Percentiles rank a stretch among this genome's conserved stretches.
phyloP scores from a whole-genome alignment of 148 eudicot species.

The Vaccinium vitisidaea region DNA sequence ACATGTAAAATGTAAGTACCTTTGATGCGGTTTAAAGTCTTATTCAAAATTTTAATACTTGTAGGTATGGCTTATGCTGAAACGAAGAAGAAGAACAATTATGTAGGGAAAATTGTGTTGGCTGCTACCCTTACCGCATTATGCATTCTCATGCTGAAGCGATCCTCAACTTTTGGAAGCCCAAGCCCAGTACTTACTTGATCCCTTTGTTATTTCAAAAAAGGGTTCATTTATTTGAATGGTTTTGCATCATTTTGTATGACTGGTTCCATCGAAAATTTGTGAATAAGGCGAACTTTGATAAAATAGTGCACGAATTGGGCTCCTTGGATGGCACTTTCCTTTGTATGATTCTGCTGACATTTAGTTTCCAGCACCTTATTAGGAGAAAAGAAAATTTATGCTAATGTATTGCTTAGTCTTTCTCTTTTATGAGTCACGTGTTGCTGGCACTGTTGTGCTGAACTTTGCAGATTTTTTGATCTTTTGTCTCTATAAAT shows the following conservation, averaged over 20 bases:
- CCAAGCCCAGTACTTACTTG: background rate
- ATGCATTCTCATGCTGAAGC: conserved; percentile 9
- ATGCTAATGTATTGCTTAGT: background rate
- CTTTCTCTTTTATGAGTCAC: background rate
- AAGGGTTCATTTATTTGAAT: background rate
- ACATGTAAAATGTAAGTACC: background rate
- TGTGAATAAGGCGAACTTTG: background rate
- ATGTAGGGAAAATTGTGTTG: background rate
- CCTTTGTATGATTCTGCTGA: background rate
- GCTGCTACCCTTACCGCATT: background rate
- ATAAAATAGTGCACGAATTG: background rate
- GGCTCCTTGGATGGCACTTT: background rate
- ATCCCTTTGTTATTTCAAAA: background rate
- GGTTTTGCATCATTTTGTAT: background rate
- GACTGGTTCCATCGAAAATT: background rate
- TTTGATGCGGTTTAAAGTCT: background rate
- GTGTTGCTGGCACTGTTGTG: background rate
- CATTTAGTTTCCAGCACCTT: background rate
- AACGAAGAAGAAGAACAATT: background rate
- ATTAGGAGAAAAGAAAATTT: too few species aligned
- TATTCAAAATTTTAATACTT: background rate
- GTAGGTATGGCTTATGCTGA: background rate
- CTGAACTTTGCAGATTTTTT: background rate
- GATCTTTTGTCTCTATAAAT: background rate
- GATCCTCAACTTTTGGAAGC: background rate